phyloP scores from a whole-genome alignment of 2,329 filamentous ascomycete species.

The Massarina eburnea region DNA sequence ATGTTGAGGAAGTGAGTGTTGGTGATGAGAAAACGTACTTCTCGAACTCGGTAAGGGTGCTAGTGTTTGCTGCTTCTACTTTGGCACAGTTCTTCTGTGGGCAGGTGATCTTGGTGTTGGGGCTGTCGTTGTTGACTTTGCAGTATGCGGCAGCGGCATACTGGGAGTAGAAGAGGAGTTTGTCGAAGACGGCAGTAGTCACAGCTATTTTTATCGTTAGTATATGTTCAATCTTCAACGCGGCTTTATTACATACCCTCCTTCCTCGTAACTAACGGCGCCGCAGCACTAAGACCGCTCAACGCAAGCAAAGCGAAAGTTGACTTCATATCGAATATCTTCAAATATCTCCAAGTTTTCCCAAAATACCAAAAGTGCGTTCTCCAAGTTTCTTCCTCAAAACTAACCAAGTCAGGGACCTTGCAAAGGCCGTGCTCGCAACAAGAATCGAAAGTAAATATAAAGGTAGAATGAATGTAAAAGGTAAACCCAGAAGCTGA shows the following conservation, averaged over 20 bases:
- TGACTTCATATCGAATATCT: neutral
- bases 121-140: conserved; percentile 49
- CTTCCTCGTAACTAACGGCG: neutral
- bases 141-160: conserved; percentile 59
- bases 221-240: neutral
- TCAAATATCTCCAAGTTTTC: neutral
- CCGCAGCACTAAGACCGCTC: conserved; percentile 1
- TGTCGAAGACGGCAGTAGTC: conserved; percentile 42
- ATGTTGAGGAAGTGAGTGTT: neutral
- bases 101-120: conserved; percentile 49
- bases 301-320: neutral
- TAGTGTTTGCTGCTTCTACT: conserved; percentile 51
- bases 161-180: conserved; percentile 52
- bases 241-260: neutral
- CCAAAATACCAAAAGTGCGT: too few species aligned
- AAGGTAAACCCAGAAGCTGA: neutral
- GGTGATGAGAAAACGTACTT: conserved; percentile 39
- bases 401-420: neutral
- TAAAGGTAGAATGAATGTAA: conserved; percentile 2
- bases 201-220: conserved; percentile 29
- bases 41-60: conserved; percentile 52
- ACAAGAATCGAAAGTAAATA: neutral
- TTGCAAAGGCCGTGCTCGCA: neutral
- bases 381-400: too few species aligned
- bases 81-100: conserved; percentile 49